A percentile compares a stretch with the other conserved stretches of the same genome.
Evolutionary conservation across 1,139 yeast genomes (phyloP).

Genomic region (Groenewaldozyma auringiensis): DNA sequence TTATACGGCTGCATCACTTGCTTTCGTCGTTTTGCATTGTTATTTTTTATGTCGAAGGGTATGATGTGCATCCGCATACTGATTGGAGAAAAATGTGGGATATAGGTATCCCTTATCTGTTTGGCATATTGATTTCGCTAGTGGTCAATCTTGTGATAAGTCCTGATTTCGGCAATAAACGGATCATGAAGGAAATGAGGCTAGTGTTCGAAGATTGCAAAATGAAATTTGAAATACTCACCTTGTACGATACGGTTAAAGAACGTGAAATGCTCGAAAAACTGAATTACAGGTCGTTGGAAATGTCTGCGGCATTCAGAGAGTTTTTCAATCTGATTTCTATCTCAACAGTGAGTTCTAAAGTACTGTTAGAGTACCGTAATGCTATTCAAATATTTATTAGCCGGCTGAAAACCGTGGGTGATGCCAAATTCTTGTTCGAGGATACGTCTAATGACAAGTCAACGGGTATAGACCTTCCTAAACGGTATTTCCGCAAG

Average conservation of each 20-base stretch:
- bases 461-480: not conserved
- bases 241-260: constrained; percentile 14
- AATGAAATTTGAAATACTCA: constrained; percentile 12
- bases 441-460: not conserved
- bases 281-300: constrained; percentile 30
- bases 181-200: constrained; percentile 15
- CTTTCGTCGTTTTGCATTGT: constrained; percentile 35
- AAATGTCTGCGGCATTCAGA: constrained; percentile 36
- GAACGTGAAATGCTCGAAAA: constrained; percentile 18
- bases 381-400: constrained; percentile 36
- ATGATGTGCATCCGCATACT: constrained; percentile 15
- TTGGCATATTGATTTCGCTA: constrained; percentile 38
- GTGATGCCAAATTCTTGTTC: constrained; percentile 26
- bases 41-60: constrained; percentile 30
- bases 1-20: constrained; percentile 35
- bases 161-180: constrained; percentile 37
- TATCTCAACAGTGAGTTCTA: constrained; percentile 31
- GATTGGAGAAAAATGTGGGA: constrained; percentile 37
- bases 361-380: constrained; percentile 33
- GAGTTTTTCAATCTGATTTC: constrained; percentile 39
- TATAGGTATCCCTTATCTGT: constrained; percentile 38
- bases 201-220: constrained; percentile 16
- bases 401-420: constrained; percentile 38
- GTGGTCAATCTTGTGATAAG: constrained; percentile 31
- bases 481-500: constrained; percentile 2